phyloP scores from a whole-genome alignment of 371 early-diverging fungal species.

The Apophysomyces trapeziformis region DNA sequence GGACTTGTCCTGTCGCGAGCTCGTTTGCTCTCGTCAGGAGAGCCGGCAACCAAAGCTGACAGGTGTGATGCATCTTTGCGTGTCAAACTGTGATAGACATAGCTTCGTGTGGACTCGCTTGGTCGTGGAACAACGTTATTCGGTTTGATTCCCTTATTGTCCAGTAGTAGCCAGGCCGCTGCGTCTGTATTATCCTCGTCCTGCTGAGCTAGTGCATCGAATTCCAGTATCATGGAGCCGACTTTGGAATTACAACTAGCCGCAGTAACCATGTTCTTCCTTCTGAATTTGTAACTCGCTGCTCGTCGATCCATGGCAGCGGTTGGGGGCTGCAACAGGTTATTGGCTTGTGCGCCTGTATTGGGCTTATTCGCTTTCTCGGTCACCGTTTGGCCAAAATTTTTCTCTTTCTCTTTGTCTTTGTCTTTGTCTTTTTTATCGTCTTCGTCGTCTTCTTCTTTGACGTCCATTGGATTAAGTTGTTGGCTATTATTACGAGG shows the following conservation, averaged over 20 bases:
- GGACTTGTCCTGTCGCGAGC: constrained; percentile 41
- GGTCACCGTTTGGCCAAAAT: not conserved
- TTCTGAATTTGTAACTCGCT: constrained; percentile 39
- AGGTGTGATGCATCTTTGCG: constrained; percentile 41
- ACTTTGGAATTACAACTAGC: constrained; percentile 41
- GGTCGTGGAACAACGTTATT: constrained; percentile 6
- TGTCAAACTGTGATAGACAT: constrained; percentile 33
- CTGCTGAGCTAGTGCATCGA: constrained; percentile 46
- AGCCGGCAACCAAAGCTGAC: constrained; percentile 18
- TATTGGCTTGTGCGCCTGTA: not conserved
- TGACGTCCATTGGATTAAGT: constrained; percentile 10
- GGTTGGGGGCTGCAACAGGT: constrained; percentile 1
- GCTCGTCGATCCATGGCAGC: constrained; percentile 31
- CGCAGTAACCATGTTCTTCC: constrained; percentile 23
- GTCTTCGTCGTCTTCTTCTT: not conserved
- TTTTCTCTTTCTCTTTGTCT: not conserved
- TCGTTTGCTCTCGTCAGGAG: constrained; percentile 19
- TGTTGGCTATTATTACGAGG: constrained; percentile 16
- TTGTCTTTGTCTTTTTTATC: not conserved
- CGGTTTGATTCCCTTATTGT: constrained; percentile 30
- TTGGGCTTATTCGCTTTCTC: not conserved
- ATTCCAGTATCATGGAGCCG: constrained; percentile 54
- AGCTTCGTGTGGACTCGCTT: constrained; percentile 10
- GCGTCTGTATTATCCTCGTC: constrained; percentile 27
- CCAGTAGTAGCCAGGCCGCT: constrained; percentile 42